Conservation (phyloP, 768 basidiomycete species). For the Termitomyces sp. region DNA sequence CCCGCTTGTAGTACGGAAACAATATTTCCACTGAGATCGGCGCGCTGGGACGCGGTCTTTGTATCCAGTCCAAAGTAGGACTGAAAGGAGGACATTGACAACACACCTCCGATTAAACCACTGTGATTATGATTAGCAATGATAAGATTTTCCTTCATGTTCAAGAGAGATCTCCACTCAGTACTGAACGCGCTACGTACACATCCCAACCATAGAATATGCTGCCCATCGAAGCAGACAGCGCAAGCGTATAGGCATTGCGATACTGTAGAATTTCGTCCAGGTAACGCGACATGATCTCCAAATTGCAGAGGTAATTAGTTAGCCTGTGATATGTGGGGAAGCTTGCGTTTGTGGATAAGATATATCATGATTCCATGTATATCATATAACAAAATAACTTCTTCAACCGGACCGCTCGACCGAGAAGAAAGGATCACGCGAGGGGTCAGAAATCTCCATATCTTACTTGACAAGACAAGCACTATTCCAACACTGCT, state of each 20-base stretch:
- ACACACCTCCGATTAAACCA: slow-evolving; percentile 47
- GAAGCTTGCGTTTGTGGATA: background rate
- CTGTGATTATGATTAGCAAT: background rate
- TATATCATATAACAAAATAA: background rate
- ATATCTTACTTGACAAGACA: too few relatives aligned
- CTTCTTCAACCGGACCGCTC: background rate
- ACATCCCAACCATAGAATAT: slow-evolving; percentile 51
- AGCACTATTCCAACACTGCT: background rate
- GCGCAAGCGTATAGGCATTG: slow-evolving; percentile 43
- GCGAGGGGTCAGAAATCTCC: background rate
- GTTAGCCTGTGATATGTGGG: background rate
- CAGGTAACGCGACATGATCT: background rate
- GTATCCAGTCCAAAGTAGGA: slow-evolving; percentile 44
- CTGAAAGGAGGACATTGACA: slow-evolving; percentile 44
- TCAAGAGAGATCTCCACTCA: background rate
- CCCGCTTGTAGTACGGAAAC: slow-evolving; percentile 50
- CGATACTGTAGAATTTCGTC: slow-evolving; percentile 24
- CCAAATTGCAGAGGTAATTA: background rate
- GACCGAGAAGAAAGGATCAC: background rate
- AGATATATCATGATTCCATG: background rate
- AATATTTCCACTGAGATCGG: slow-evolving; percentile 46
- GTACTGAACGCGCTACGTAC: slow-evolving; percentile 17
- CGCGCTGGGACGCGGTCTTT: slow-evolving; percentile 31
- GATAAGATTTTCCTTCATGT: too few relatives aligned
- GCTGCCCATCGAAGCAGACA: slow-evolving; percentile 44